Evolutionary conservation across 2,329 filamentous ascomycete species (phyloP).

Genomic region (Pseudopithomyces chartarum): DNA sequence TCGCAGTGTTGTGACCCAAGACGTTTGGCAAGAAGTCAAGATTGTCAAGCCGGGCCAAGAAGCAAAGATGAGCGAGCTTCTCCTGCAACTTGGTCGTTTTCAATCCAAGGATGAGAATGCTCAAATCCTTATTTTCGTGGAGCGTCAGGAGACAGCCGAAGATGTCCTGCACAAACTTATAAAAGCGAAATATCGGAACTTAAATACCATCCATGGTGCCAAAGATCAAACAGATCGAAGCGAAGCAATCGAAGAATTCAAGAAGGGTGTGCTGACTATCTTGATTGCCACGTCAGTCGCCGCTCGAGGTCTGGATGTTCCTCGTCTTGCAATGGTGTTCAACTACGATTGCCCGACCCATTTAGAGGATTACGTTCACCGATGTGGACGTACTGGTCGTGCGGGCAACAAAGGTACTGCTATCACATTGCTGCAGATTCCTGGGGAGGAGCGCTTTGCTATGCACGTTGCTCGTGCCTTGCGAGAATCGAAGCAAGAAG

Average conservation of each 20-base stretch:
- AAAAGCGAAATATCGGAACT: slow-evolving; percentile 52
- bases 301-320: slow-evolving; percentile 92
- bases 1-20: slow-evolving; percentile 68
- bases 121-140: slow-evolving; percentile 87
- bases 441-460: slow-evolving; percentile 89
- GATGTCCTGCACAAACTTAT: slow-evolving; percentile 38
- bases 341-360: slow-evolving; percentile 96
- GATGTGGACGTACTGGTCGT: slow-evolving; percentile 89
- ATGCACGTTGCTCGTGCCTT: slow-evolving; percentile 87
- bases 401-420: slow-evolving; percentile 94
- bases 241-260: slow-evolving; percentile 43
- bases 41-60: slow-evolving; percentile 58
- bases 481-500: slow-evolving; percentile 84
- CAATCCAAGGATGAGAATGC: slow-evolving; percentile 89
- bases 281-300: slow-evolving; percentile 95
- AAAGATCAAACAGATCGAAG: slow-evolving; percentile 58
- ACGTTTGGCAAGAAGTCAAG: slow-evolving; percentile 91
- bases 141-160: slow-evolving; percentile 77
- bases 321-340: slow-evolving; percentile 92
- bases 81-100: slow-evolving; percentile 85
- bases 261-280: slow-evolving; percentile 81
- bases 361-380: slow-evolving; percentile 94
- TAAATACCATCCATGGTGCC: slow-evolving; percentile 75
- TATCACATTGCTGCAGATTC: slow-evolving; percentile 91
- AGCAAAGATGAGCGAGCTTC: slow-evolving; percentile 84